phyloP scores from a whole-genome alignment of 441 rosid species.

The Gossypium gossypioides region DNA sequence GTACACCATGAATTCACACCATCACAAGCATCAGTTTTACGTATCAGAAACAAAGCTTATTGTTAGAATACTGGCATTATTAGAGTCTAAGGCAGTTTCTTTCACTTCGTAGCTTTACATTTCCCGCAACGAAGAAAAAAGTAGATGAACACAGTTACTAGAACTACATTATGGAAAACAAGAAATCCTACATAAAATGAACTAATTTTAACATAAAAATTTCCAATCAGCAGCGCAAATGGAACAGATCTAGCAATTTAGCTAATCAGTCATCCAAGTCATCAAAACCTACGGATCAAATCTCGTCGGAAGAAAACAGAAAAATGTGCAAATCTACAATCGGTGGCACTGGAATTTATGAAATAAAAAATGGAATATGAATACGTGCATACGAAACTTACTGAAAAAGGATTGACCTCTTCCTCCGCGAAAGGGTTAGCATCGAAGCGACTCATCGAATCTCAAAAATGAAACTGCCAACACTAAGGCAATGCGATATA shows the following conservation, averaged over 20 bases:
- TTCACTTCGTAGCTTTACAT: background rate
- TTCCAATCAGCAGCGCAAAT: background rate
- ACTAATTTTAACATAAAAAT: background rate
- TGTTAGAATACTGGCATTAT: background rate
- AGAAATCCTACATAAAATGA: background rate
- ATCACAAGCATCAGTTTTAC: background rate
- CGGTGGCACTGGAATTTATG: background rate
- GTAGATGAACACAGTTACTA: background rate
- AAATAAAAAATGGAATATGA: background rate
- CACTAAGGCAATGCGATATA: constrained; percentile 12
- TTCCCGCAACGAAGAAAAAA: background rate
- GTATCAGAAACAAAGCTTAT: background rate
- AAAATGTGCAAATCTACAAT: background rate
- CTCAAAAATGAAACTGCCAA: constrained; percentile 13
- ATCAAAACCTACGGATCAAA: background rate
- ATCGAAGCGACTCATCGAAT: constrained; percentile 58
- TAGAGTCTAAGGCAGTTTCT: background rate
- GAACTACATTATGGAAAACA: constrained; percentile 3
- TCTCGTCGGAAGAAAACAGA: background rate
- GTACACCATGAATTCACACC: background rate
- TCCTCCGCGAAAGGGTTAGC: constrained; percentile 81
- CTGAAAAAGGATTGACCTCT: constrained; percentile 88
- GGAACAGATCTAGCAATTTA: constrained; percentile 16
- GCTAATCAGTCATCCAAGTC: background rate
- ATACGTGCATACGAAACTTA: constrained; percentile 18